Evolutionary conservation across 176 grass and related monocot genomes (phyloP).

Genomic region (Areca catechu): DNA sequence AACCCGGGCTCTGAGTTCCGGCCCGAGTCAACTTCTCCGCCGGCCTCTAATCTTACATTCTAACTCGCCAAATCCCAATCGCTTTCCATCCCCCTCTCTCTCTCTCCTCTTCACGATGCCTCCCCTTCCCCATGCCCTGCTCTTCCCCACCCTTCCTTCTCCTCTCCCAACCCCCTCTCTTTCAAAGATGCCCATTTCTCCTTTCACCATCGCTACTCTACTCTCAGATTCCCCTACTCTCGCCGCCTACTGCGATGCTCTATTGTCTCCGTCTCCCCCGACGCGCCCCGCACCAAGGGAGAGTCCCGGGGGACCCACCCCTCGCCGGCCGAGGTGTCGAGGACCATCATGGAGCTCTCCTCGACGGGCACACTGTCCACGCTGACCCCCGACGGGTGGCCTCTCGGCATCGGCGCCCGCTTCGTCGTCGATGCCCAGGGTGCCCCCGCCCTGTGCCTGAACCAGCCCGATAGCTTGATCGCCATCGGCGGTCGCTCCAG

Average conservation of each 20-base stretch:
- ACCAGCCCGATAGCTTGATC: conserved; percentile 24
- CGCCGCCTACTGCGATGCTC: conserved; percentile 11
- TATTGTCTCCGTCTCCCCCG: conserved; percentile 24
- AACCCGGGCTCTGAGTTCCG: too few relatives aligned
- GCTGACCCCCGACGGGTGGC: conserved; percentile 52
- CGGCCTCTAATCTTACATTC: too few relatives aligned
- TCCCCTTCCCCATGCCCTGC: conserved; percentile 18
- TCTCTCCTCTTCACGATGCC: background rate
- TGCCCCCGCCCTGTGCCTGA: conserved; percentile 58
- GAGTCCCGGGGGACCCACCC: conserved; percentile 18
- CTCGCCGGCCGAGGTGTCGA: conserved; percentile 63
- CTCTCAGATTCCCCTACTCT: background rate
- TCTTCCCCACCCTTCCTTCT: conserved; percentile 6
- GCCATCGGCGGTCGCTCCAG: conserved; percentile 35
- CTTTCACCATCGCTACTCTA: background rate
- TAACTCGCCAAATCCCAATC: background rate
- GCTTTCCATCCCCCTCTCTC: background rate
- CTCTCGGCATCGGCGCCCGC: conserved; percentile 60
- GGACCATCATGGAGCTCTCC: conserved; percentile 76
- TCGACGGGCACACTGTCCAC: conserved; percentile 53
- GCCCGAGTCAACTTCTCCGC: too few relatives aligned
- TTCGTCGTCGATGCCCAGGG: conserved; percentile 68
- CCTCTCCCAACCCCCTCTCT: conserved; percentile 10
- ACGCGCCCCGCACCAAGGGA: background rate
- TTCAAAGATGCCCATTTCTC: background rate